Base-by-base conservation (phyloP, 169 alveolate species). In the Cryptosporidium andersoni region DNA sequence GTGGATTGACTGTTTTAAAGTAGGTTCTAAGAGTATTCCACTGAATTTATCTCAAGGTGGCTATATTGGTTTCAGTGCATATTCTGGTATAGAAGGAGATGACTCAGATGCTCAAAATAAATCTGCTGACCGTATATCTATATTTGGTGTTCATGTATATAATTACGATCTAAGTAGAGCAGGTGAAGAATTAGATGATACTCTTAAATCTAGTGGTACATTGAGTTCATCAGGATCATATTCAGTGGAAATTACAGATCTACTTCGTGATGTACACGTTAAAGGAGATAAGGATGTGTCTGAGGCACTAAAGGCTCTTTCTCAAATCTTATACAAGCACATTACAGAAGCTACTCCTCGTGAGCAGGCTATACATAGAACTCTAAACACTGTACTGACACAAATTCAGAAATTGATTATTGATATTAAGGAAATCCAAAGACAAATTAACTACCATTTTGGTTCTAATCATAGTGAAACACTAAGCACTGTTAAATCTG, bases 1-100 rank as follows among this genome's bases (percentile, higher is more conserved):
- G 51, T 89, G 92, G 92, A 81, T 82, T 12, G 81, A 88, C 16
- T 88, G 91, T 39, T 82, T 88, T 60, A 56, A 66, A n/a, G 40
- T 64, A 58, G 89, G 80, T 34, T 81, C 88, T n/a, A 43, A 74
- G 42, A 7, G 81, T 52, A 48, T 60, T 63, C 88, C 90, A 6
- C 58, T 66, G 81, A 40, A 66, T 16, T 12, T 74, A 9, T 58
- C 55, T 7, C 55, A 74, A 9, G 85, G 85, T 14, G 91, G 93
- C 4, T 90, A 64, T 64, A 64, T 90, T 64, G 93, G 93, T 34
- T 90, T 90, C 64, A 66, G 91, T 48, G 85, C 89, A 34, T 80
- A 65, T 49, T 80, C 85, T 48, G 80, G 88, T 14, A 80, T 67
- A 2, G 90, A 64, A 36, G 43, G 47, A 12, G 58, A 80, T 5